Evolutionary conservation across 495 filamentous ascomycete genomes (phyloP).

Genomic region (Parathielavia appendiculata): DNA sequence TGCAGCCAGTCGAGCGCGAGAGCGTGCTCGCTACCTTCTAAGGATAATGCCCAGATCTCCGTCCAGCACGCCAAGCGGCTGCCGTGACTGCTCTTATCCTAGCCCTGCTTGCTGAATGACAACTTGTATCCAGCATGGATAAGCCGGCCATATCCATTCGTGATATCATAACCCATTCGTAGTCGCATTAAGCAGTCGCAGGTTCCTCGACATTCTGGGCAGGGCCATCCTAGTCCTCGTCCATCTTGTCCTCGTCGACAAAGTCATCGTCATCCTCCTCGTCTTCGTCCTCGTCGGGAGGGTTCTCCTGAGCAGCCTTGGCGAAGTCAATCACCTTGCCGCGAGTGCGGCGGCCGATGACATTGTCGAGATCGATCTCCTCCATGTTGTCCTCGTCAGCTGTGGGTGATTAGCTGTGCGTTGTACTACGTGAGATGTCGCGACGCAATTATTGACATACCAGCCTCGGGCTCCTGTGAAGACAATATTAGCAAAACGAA

Average conservation of each 20-base stretch:
- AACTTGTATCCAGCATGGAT: constrained; percentile 5
- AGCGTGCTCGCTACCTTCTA: background rate
- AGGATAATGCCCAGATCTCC: background rate
- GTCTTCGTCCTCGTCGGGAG: constrained; percentile 67
- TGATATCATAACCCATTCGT: constrained; percentile 12
- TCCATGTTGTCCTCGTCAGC: constrained; percentile 74
- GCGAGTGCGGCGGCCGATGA: constrained; percentile 86
- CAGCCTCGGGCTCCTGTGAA: constrained; percentile 38
- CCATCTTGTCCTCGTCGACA: constrained; percentile 39
- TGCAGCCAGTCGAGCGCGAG: constrained; percentile 4
- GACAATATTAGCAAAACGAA: constrained; percentile 21
- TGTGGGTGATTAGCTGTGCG: constrained; percentile 10
- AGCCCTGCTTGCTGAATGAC: background rate
- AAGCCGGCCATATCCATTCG: constrained; percentile 13
- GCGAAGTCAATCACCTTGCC: constrained; percentile 77
- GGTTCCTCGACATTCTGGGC: background rate
- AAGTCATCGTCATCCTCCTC: constrained; percentile 71
- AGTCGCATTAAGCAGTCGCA: constrained; percentile 1
- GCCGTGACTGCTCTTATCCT: background rate
- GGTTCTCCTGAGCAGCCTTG: constrained; percentile 66
- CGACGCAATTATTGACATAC: constrained; percentile 28
- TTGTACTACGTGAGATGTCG: background rate
- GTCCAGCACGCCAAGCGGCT: background rate
- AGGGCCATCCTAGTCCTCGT: background rate
- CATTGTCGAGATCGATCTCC: constrained; percentile 84